phyloP scores from a whole-genome alignment of 2,329 filamentous ascomycete genomes.

The Aspergillus carbonarius region DNA sequence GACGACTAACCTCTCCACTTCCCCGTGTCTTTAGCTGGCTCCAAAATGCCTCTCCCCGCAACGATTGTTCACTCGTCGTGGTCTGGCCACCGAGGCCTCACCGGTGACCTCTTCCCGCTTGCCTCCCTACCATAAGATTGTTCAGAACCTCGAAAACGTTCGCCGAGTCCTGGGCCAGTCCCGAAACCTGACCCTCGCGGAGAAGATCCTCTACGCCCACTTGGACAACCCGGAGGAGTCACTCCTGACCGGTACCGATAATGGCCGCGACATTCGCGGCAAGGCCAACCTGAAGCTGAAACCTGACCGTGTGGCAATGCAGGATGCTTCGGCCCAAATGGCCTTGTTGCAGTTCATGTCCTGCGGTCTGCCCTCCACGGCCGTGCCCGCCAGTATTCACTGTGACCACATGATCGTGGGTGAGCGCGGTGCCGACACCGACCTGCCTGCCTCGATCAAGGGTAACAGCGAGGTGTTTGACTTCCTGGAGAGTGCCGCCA shows the following conservation, averaged over 20 bases:
- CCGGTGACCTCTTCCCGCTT: slow-evolving; percentile 51
- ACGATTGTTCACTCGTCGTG: slow-evolving; percentile 30
- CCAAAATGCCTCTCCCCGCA: slow-evolving; percentile 35
- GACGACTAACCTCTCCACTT: slow-evolving; percentile 6
- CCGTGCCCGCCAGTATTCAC: slow-evolving; percentile 95
- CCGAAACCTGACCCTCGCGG: slow-evolving; percentile 75
- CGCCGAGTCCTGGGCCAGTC: slow-evolving; percentile 66
- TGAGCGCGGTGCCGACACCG: slow-evolving; percentile 80
- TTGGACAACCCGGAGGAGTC: slow-evolving; percentile 87
- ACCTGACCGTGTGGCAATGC: slow-evolving; percentile 97
- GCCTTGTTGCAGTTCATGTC: slow-evolving; percentile 98
- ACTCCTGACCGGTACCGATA: slow-evolving; percentile 75
- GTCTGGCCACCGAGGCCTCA: slow-evolving; percentile 39
- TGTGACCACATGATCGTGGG: slow-evolving; percentile 99
- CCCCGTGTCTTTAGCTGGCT: slow-evolving; percentile 26
- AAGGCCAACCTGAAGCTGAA: slow-evolving; percentile 94
- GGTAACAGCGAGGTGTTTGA: slow-evolving; percentile 97
- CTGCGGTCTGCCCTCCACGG: slow-evolving; percentile 82
- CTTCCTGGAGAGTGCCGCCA: slow-evolving; percentile 88
- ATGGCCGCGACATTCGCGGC: slow-evolving; percentile 80
- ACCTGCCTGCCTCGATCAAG: slow-evolving; percentile 80
- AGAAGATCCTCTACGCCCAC: slow-evolving; percentile 98
- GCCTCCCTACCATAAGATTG: slow-evolving; percentile 79
- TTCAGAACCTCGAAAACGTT: slow-evolving; percentile 74
- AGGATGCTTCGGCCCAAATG: slow-evolving; percentile 98